A percentile compares a stretch with the other conserved stretches of the same genome.
phyloP scores from a whole-genome alignment of 2,329 filamentous ascomycete species.

The Epichloe hybrida region DNA sequence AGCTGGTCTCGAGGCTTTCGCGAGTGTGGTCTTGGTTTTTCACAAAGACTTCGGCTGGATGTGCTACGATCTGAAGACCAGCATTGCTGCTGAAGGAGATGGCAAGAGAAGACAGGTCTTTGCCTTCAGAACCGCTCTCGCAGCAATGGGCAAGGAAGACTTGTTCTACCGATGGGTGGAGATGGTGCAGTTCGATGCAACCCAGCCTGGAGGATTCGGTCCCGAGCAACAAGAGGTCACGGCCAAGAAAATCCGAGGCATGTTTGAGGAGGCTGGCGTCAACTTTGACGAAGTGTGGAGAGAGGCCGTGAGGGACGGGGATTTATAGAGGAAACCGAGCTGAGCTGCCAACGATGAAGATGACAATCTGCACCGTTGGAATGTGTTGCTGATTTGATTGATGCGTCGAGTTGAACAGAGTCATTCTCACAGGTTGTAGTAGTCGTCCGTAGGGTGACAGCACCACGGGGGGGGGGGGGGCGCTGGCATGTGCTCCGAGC shows the following conservation, averaged over 20 bases:
- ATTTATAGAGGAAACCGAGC: conserved; percentile 6
- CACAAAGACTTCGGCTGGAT: conserved; percentile 56
- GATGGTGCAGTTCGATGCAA: conserved; percentile 77
- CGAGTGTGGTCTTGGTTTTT: conserved; percentile 55
- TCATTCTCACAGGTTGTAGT: too few species aligned
- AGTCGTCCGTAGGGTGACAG: too few species aligned
- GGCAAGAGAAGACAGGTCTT: conserved; percentile 61
- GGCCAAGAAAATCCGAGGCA: conserved; percentile 57
- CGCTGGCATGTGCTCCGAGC: too few species aligned
- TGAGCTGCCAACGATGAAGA: too few species aligned
- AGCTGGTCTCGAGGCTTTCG: conserved; percentile 51
- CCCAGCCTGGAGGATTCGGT: conserved; percentile 65
- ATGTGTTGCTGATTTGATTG: too few species aligned
- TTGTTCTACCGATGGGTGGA: conserved; percentile 91
- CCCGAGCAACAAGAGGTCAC: conserved; percentile 57
- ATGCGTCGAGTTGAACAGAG: too few species aligned
- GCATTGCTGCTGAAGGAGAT: conserved; percentile 40
- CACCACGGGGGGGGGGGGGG: too few species aligned
- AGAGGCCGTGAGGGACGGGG: conserved; percentile 35
- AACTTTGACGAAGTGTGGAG: conserved; percentile 73
- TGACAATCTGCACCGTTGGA: too few species aligned
- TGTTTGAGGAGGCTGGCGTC: conserved; percentile 64
- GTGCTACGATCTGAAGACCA: conserved; percentile 43
- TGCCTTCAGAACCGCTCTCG: conserved; percentile 63
- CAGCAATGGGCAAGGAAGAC: conserved; percentile 67